Percentiles rank a stretch among this genome's conserved stretches.
Evolutionary conservation across 2,329 filamentous ascomycete genomes (phyloP).

Genomic region (Fusarium devonianum): DNA sequence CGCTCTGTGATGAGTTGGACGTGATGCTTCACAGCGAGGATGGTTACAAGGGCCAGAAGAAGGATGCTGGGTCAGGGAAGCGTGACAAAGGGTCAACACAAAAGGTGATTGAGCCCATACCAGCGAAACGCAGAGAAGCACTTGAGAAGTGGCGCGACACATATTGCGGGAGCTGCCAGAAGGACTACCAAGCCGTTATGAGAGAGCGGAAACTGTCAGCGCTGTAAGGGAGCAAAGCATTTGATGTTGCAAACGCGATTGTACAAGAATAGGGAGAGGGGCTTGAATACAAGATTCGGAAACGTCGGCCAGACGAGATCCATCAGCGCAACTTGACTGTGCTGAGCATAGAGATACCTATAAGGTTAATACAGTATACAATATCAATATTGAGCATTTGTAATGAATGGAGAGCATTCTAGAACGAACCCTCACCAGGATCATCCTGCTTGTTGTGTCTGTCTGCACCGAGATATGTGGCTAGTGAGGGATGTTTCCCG

Average conservation of each 20-base stretch:
- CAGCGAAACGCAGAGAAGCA: constrained; percentile 45
- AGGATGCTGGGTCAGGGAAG: constrained; percentile 24
- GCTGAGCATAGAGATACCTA: no score
- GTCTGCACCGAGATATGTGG: no score
- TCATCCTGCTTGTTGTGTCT: no score
- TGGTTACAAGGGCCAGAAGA: constrained; percentile 23
- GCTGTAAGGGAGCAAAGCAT: constrained; percentile 14
- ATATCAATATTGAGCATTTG: no score
- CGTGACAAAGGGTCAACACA: constrained; percentile 38
- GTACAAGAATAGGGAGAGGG: no score
- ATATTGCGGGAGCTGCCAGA: constrained; percentile 64
- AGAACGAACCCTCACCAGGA: no score
- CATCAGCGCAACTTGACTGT: no score
- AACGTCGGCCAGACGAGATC: no score
- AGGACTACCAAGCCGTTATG: constrained; percentile 50
- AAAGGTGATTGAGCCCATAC: constrained; percentile 44
- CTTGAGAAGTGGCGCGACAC: constrained; percentile 59
- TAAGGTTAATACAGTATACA: no score
- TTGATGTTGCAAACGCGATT: background rate
- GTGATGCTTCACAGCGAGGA: constrained; percentile 49
- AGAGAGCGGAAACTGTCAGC: constrained; percentile 42
- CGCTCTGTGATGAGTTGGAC: constrained; percentile 72
- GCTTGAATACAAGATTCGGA: no score
- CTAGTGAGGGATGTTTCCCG: no score
- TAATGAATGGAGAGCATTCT: no score